These are phyloP conservation scores for Cercophora sp. DNA, from an alignment of 495 filamentous ascomycete species.

Conservation along the genomic window DNA sequence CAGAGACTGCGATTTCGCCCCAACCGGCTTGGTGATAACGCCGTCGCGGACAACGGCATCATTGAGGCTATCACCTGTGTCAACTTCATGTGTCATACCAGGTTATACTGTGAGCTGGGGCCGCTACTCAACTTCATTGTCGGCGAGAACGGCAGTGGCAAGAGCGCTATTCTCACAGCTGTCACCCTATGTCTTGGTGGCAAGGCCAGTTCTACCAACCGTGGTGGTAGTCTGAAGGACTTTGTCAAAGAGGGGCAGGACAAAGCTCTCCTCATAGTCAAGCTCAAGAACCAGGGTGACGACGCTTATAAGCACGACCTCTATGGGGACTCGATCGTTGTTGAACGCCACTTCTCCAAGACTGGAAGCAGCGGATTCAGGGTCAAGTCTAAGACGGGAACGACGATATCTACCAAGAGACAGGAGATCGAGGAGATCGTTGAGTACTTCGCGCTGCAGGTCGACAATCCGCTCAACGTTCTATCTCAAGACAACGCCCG, in stretches of 20 bases:
- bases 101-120: constrained; percentile 74
- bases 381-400: constrained; percentile 68
- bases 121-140: constrained; percentile 97
- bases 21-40: constrained; percentile 56
- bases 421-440: constrained; percentile 87
- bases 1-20: constrained; percentile 62
- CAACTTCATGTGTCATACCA: constrained; percentile 93
- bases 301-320: constrained; percentile 78
- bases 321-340: constrained; percentile 80
- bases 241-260: constrained; percentile 92
- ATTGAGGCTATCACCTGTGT: constrained; percentile 77
- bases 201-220: constrained; percentile 91
- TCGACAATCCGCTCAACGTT: constrained; percentile 98
- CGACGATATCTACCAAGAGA: constrained; percentile 76
- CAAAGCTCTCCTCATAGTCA: constrained; percentile 53
- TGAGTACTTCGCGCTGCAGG: constrained; percentile 87
- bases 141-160: constrained; percentile 97
- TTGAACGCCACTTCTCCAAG: constrained; percentile 83
- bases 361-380: constrained; percentile 79
- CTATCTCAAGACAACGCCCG: constrained; percentile 94
- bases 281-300: constrained; percentile 82
- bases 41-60: constrained; percentile 76
- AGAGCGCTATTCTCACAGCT: constrained; percentile 93
- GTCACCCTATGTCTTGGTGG: constrained; percentile 91
- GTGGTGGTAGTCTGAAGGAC: constrained; percentile 82